Conservation (phyloP, 352 stramenopile genomes). For the Globisporangium cystogenes region DNA sequence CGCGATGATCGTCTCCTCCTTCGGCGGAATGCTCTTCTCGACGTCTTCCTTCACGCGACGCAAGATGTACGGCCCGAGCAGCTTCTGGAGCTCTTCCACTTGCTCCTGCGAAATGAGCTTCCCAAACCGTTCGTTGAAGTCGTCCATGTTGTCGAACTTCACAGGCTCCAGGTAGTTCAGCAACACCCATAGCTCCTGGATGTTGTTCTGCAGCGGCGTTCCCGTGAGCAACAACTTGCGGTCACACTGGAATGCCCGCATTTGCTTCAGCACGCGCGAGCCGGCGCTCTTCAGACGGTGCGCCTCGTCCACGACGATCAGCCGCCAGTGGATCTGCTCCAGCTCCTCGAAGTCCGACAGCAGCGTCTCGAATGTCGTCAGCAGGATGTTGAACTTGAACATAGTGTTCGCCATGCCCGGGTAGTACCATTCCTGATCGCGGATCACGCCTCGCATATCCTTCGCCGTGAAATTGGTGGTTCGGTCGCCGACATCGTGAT, state of each 20-base stretch:
- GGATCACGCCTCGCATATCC: constrained; percentile 83
- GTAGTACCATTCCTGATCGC: constrained; percentile 88
- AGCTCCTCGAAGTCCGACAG: constrained; percentile 81
- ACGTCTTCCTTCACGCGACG: constrained; percentile 97
- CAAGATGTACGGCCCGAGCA: constrained; percentile 94
- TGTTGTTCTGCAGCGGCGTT: constrained; percentile 96
- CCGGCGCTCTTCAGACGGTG: constrained; percentile 76
- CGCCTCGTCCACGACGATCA: constrained; percentile 81
- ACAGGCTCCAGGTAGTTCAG: constrained; percentile 96
- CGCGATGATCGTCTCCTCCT: constrained; percentile 95
- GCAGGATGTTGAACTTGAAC: constrained; percentile 84
- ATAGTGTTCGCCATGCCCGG: constrained; percentile 87
- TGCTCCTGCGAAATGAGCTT: constrained; percentile 91
- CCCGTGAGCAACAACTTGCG: constrained; percentile 95
- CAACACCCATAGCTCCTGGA: constrained; percentile 96
- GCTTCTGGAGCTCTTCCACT: constrained; percentile 91
- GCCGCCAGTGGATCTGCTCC: constrained; percentile 82
- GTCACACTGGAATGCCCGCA: constrained; percentile 79
- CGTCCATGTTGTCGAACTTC: constrained; percentile 84
- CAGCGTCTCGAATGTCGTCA: constrained; percentile 84
- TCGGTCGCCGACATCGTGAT: constrained; percentile 93
- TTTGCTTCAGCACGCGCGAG: constrained; percentile 84
- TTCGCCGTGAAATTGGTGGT: constrained; percentile 80
- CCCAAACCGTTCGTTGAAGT: constrained; percentile 92
- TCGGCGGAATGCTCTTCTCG: constrained; percentile 94